A percentile compares a stretch with the other conserved stretches of the same genome.
phyloP scores from a whole-genome alignment of 257 asterid genomes.

The Cynanchum wilfordii region DNA sequence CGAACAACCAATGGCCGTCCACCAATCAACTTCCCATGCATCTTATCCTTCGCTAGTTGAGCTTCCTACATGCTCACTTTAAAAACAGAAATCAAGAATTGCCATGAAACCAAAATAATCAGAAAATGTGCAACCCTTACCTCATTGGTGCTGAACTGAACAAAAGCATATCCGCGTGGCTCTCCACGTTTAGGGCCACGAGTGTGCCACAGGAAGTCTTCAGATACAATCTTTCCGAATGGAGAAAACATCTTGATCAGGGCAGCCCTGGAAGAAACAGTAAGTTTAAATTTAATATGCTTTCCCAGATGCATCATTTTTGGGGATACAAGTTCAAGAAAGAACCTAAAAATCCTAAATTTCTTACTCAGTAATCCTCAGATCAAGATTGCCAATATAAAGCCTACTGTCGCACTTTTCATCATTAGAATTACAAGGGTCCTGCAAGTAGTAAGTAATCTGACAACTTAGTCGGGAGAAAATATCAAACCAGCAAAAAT shows the following conservation, averaged over 20 bases:
- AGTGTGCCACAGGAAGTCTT: conserved; percentile 93
- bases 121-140: conserved; percentile 39
- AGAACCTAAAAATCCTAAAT: background rate
- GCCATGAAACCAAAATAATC: conserved; percentile 2
- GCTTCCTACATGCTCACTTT: conserved; percentile 99
- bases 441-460: conserved; percentile 33
- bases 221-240: conserved; percentile 66
- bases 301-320: background rate
- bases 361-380: conserved; percentile 73
- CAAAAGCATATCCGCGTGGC: conserved; percentile 73
- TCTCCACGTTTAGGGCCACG: conserved; percentile 88
- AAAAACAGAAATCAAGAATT: conserved; percentile 43
- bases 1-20: conserved; percentile 70
- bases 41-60: conserved; percentile 73
- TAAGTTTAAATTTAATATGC: background rate
- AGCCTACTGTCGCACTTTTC: conserved; percentile 68
- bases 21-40: conserved; percentile 76
- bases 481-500: background rate
- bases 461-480: conserved; percentile 1
- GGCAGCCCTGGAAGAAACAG: conserved; percentile 52
- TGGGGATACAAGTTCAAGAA: background rate
- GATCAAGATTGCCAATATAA: conserved; percentile 81
- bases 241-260: conserved; percentile 85
- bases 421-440: conserved; percentile 30
- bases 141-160: conserved; percentile 82